Percentiles rank a stretch among this genome's conserved stretches.
These are phyloP conservation scores for Cucumis hystrix DNA, from an alignment of 306 rosid species.

Conservation along the genomic window DNA sequence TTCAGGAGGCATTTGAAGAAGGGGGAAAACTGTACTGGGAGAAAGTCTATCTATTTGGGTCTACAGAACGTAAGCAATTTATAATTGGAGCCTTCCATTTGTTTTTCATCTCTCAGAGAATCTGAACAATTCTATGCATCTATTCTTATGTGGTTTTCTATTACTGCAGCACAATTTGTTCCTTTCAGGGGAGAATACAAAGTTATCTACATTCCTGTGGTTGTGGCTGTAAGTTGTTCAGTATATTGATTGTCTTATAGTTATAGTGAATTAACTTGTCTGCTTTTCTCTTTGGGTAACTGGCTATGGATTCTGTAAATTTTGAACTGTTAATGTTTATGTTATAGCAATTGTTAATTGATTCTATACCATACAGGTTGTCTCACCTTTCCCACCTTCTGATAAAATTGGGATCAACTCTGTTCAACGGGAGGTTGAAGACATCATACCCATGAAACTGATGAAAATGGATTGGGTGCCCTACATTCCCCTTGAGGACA, in stretches of 20 bases:
- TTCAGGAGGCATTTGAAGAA: slow-evolving; percentile 50
- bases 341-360: neutral
- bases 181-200: slow-evolving; percentile 48
- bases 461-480: slow-evolving; percentile 99
- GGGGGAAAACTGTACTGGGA: no score
- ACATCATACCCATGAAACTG: slow-evolving; percentile 82
- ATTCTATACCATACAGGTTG: slow-evolving; percentile 27
- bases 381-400: slow-evolving; percentile 83
- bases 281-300: neutral
- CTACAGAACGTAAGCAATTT: no score
- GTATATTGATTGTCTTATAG: neutral
- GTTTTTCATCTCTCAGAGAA: no score
- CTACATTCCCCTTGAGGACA: slow-evolving; percentile 55
- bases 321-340: neutral
- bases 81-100: no score
- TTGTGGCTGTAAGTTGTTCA: slow-evolving; percentile 55
- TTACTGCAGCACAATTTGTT: slow-evolving; percentile 64
- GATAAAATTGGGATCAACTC: slow-evolving; percentile 80
- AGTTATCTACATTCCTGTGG: slow-evolving; percentile 62
- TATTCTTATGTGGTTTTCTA: no score
- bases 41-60: no score
- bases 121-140: no score
- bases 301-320: neutral
- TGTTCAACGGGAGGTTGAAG: slow-evolving; percentile 84
- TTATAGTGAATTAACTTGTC: neutral